Percentiles rank a stretch among this genome's conserved stretches.
Evolutionary conservation across 768 basidiomycete genomes (phyloP).

Genomic region (Tylopilus felleus): DNA sequence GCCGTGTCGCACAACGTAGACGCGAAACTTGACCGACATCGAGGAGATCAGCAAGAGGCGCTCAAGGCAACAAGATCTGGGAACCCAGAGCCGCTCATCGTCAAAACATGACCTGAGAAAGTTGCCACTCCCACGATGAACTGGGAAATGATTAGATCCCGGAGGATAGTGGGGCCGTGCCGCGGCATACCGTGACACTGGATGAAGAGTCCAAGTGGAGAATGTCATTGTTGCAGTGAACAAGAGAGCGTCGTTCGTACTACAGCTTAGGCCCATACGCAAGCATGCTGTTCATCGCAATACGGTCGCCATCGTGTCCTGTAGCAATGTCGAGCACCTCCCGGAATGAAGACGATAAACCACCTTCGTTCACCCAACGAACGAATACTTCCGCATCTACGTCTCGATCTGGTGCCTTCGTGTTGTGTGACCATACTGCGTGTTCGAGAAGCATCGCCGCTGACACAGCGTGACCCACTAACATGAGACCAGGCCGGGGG

Average conservation of each 20-base stretch:
- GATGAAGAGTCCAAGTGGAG: too few relatives aligned
- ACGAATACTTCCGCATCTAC: slow-evolving; percentile 51
- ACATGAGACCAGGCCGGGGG: slow-evolving; percentile 54
- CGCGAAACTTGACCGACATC: slow-evolving; percentile 33
- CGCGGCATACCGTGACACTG: too few relatives aligned
- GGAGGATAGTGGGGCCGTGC: too few relatives aligned
- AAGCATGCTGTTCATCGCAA: slow-evolving; percentile 15
- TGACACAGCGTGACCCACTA: slow-evolving; percentile 54
- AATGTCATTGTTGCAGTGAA: too few relatives aligned
- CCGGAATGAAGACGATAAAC: slow-evolving; percentile 28
- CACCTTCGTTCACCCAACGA: slow-evolving; percentile 46
- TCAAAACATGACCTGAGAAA: background rate
- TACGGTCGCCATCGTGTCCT: slow-evolving; percentile 1
- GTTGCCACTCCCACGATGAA: background rate
- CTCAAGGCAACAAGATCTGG: background rate
- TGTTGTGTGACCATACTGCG: slow-evolving; percentile 52
- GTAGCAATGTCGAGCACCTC: slow-evolving; percentile 19
- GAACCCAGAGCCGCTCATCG: background rate
- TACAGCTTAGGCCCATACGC: slow-evolving; percentile 12
- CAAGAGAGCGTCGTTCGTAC: background rate
- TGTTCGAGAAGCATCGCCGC: slow-evolving; percentile 64
- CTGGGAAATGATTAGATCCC: too few relatives aligned
- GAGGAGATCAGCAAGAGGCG: background rate
- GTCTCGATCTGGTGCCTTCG: slow-evolving; percentile 28
- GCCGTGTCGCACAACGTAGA: slow-evolving; percentile 70